A percentile compares a stretch with the other conserved stretches of the same genome.
Conservation (phyloP, 1,284 basidiomycete species). For the Cyathus olla region DNA sequence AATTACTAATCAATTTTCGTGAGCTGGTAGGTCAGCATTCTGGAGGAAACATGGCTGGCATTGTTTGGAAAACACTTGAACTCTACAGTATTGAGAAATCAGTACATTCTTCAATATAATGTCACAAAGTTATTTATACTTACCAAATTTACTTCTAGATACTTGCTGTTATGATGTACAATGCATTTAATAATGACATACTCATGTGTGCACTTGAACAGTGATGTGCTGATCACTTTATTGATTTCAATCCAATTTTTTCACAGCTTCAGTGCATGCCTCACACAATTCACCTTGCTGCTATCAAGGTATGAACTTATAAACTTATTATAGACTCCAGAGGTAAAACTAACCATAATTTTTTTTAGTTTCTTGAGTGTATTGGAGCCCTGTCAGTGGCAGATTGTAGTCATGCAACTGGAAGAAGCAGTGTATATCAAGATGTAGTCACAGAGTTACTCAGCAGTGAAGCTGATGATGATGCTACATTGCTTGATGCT, state of each 20-base stretch:
- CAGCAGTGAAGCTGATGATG: slow-evolving; percentile 8
- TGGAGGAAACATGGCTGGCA: slow-evolving; percentile 27
- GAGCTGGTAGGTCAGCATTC: slow-evolving; percentile 25
- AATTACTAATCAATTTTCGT: slow-evolving; percentile 16
- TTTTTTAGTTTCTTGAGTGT: slow-evolving; percentile 33
- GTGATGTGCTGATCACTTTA: slow-evolving; percentile 1
- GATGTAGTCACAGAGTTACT: slow-evolving; percentile 19
- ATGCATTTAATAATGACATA: slow-evolving; percentile 41
- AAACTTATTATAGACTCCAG: background rate
- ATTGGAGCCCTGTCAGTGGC: slow-evolving; percentile 30
- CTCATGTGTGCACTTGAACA: slow-evolving; percentile 18
- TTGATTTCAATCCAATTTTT: slow-evolving; percentile 15
- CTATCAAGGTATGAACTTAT: slow-evolving; percentile 29
- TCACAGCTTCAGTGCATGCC: slow-evolving; percentile 35
- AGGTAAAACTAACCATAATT: background rate
- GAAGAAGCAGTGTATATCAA: slow-evolving; percentile 16
- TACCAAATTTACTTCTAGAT: slow-evolving; percentile 17
- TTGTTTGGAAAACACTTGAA: slow-evolving; percentile 20
- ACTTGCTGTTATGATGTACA: slow-evolving; percentile 35
- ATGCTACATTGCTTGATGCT: slow-evolving; percentile 11
- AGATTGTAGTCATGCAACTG: slow-evolving; percentile 16
- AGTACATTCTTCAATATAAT: slow-evolving; percentile 11
- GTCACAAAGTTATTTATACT: slow-evolving; percentile 5
- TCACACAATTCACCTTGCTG: slow-evolving; percentile 39
- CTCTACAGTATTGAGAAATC: background rate